Evolutionary conservation across 192 early-diverging fungal species (phyloP), one percentile per base, ranked within the genome.

Genomic region (Backusella tarrabulga): DNA sequence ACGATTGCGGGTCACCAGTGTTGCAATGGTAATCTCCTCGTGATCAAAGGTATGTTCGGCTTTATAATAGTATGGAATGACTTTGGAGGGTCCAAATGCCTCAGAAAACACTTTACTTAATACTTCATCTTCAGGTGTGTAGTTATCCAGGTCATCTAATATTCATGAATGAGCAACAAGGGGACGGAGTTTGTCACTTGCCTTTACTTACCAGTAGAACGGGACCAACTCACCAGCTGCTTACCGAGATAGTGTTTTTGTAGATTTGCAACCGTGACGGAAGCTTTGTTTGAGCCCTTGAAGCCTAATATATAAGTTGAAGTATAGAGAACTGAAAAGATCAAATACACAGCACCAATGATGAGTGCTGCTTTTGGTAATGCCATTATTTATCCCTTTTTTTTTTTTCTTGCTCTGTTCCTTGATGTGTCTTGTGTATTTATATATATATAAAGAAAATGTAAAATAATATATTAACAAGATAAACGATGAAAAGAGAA

Each of bases 21-120:
- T 89, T 4, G 88, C 83, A 26, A 89, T 87, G 5, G 88, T 89
- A 34, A 89, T 83, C 29, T 87, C 88, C 72, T 88, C 84, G 40
- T 80, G 72, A 70, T 86, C 80, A 75, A 84, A 81, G 23, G 54
- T 35, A 26, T 77, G 75, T 35, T 83, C 60, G 0, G 87, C 85
- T 29, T 76, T 73, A 70, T 83, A 87, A 56, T 85, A 88, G 72
- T 85, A 87, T 11, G 88, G 86, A 19, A 86, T 87, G 19, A 89
- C 83, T 52, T 89, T 86, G 14, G 88, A 85, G 8, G 88, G 86
- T 41, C 85, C 84, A 78, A 89, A 82, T 1, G 87, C 76, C 32
- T 87, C 86, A 17, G 85, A 84, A 74, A 85, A 89, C 0, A 87
- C 80, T 77, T 89, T 89, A 34, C 85, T 86, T 54, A 89, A 52